Conservation (phyloP, 768 basidiomycete genomes). For the Dioszegia hungarica region DNA sequence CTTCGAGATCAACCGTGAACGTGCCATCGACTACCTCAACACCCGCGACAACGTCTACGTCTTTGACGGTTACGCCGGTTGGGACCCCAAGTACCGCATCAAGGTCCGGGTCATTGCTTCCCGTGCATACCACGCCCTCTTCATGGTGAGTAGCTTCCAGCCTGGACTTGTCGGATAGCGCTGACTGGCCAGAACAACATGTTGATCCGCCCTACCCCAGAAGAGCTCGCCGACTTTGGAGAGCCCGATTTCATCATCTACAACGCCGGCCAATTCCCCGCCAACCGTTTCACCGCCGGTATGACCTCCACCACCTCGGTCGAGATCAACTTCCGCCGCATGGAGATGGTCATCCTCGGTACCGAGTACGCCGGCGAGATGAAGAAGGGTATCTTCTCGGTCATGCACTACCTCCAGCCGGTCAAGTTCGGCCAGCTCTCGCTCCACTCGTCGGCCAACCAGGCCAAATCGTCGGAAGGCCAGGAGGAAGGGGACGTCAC, state of each 20-base stretch:
- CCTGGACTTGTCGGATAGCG: not conserved
- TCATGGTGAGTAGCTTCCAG: conserved; percentile 67
- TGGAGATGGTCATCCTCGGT: conserved; percentile 99
- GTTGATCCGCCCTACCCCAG: conserved; percentile 95
- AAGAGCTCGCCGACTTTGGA: conserved; percentile 89
- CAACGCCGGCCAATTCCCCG: conserved; percentile 99
- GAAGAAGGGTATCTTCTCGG: conserved; percentile 99
- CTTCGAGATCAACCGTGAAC: conserved; percentile 97
- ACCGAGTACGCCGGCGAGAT: conserved; percentile 98
- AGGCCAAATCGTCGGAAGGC: conserved; percentile 57
- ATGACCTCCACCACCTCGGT: conserved; percentile 99
- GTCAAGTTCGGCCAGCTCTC: conserved; percentile 97
- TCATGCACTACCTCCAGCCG: conserved; percentile 99
- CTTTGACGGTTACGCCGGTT: conserved; percentile 92
- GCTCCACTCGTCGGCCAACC: conserved; percentile 93
- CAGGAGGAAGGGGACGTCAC: conserved; percentile 80
- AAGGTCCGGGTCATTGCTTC: conserved; percentile 99
- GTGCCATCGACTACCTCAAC: conserved; percentile 98
- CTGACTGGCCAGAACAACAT: conserved; percentile 74
- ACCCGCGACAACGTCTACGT: conserved; percentile 98
- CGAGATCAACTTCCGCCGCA: conserved; percentile 99
- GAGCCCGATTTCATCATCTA: conserved; percentile 99
- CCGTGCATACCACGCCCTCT: conserved; percentile 95
- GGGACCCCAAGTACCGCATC: conserved; percentile 99
- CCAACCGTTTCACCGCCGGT: conserved; percentile 98